Evolutionary conservation across 345 rosid genomes (phyloP).

Genomic region (Eucalyptus pauciflora): DNA sequence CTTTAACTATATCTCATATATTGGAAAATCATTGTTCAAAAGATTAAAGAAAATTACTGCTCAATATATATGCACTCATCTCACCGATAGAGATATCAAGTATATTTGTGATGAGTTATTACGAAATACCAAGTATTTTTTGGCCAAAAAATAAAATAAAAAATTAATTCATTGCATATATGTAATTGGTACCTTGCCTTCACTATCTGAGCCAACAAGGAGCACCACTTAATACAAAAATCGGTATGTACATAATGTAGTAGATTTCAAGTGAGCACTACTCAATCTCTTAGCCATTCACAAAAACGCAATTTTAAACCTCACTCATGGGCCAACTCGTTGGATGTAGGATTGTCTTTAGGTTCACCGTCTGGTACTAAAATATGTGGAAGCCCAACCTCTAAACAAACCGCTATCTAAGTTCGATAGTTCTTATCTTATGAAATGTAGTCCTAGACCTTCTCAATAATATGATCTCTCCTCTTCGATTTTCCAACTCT

Average conservation of each 20-base stretch:
- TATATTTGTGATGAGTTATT: background rate
- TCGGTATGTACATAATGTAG: background rate
- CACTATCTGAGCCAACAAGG: background rate
- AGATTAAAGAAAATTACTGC: background rate
- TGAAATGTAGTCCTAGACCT: background rate
- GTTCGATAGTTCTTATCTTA: no score
- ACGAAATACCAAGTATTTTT: background rate
- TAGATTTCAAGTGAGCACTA: background rate
- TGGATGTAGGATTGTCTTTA: background rate
- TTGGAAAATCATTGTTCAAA: background rate
- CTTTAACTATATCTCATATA: background rate
- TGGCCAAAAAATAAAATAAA: no score
- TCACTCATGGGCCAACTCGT: background rate
- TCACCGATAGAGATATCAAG: accelerated
- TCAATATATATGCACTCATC: background rate
- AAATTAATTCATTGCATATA: background rate
- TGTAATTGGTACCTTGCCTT: background rate
- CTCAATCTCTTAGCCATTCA: background rate
- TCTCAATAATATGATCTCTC: no score
- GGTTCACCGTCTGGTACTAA: no score
- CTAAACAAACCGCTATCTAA: background rate
- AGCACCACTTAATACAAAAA: background rate
- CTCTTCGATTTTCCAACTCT: background rate
- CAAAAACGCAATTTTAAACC: background rate
- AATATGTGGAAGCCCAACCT: background rate